phyloP scores from a whole-genome alignment of 257 asterid species.

The Gentiana macrophylla region DNA sequence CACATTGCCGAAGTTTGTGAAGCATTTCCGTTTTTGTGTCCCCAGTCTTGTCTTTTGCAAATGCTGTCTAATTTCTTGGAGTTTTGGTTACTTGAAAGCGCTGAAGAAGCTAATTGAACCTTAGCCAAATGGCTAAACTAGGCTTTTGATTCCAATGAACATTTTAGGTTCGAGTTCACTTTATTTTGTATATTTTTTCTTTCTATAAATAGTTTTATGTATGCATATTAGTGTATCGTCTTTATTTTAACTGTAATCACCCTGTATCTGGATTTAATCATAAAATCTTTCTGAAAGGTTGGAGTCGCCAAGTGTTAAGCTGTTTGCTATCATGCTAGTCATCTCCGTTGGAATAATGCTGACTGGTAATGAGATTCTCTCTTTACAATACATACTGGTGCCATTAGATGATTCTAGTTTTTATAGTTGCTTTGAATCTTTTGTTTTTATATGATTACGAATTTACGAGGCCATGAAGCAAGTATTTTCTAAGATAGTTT shows the following conservation, averaged over 20 bases:
- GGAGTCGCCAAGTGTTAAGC: conserved; percentile 95
- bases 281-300: conserved; percentile 41
- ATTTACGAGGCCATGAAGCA: not conserved
- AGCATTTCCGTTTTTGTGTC: too few relatives aligned
- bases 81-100: too few relatives aligned
- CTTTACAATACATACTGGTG: not conserved
- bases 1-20: too few relatives aligned
- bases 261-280: conserved; percentile 13
- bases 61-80: too few relatives aligned
- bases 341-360: conserved; percentile 79
- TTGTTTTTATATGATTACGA: not conserved
- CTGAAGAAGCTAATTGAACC: too few relatives aligned
- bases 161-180: too few relatives aligned
- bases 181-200: too few relatives aligned
- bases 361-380: conserved; percentile 49
- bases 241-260: not conserved
- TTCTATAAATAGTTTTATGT: too few relatives aligned
- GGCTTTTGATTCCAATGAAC: too few relatives aligned
- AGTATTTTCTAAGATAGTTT: not conserved
- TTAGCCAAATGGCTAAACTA: too few relatives aligned
- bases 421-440: not conserved
- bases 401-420: not conserved
- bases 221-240: too few relatives aligned
- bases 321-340: conserved; percentile 69
- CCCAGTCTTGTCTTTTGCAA: too few relatives aligned